phyloP scores from a whole-genome alignment of 2,329 filamentous ascomycete species.

The Trichoderma citrinoviride region DNA sequence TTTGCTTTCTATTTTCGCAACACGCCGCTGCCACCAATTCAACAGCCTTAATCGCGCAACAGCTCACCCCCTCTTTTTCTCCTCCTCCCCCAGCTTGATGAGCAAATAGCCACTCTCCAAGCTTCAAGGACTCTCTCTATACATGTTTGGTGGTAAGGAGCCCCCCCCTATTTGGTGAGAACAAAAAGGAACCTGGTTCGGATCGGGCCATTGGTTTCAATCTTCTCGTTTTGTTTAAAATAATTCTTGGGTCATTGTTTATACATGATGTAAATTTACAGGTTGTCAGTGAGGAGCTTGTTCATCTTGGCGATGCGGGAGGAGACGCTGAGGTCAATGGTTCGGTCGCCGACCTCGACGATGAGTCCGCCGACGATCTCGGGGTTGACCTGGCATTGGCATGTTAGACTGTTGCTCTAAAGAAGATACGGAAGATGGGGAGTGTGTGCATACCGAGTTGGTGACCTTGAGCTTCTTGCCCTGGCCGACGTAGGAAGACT shows the following conservation, averaged over 20 bases:
- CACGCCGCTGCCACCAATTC: constrained; percentile 20
- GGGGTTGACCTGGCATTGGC: constrained; percentile 69
- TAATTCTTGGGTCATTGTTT: not conserved
- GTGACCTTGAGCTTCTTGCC: constrained; percentile 99
- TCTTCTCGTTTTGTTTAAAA: constrained; percentile 6
- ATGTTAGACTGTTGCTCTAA: not conserved
- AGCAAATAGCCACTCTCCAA: not conserved
- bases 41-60: not conserved
- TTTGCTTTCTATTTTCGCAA: constrained; percentile 26
- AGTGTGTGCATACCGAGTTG: constrained; percentile 62
- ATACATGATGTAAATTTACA: constrained; percentile 57
- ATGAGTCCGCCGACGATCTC: constrained; percentile 92
- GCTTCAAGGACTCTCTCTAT: constrained; percentile 4
- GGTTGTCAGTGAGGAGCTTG: constrained; percentile 93
- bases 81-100: constrained; percentile 3
- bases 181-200: not conserved
- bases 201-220: too few species aligned
- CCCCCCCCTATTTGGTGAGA: not conserved
- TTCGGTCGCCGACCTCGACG: constrained; percentile 95
- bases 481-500: constrained; percentile 82
- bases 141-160: not conserved
- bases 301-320: constrained; percentile 97
- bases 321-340: constrained; percentile 95
- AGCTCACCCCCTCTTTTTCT: constrained; percentile 17
- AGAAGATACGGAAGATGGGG: not conserved